Evolutionary conservation across 1,284 basidiomycete species (phyloP).

Genomic region (Lentinula novae-zelandiae): DNA sequence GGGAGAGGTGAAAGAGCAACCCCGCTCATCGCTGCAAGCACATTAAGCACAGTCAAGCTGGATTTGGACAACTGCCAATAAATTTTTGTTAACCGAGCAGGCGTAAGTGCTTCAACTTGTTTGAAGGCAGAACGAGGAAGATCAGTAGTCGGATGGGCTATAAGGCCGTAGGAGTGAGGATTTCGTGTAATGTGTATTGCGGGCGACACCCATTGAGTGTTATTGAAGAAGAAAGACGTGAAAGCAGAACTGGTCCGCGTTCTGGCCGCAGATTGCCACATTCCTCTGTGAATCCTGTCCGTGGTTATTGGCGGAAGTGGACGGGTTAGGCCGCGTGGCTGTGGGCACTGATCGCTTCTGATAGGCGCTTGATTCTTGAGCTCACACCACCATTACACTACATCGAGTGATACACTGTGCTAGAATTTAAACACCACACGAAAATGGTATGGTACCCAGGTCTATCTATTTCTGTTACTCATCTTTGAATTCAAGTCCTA

Average conservation of each 20-base stretch:
- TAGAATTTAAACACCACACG: background rate
- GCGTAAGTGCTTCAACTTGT: constrained; percentile 35
- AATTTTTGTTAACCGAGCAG: constrained; percentile 54
- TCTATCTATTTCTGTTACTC: background rate
- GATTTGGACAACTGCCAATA: constrained; percentile 89
- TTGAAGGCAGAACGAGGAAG: constrained; percentile 27
- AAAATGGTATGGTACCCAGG: background rate
- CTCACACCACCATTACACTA: background rate
- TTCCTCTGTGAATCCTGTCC: background rate
- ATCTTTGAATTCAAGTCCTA: background rate
- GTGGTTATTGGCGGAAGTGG: background rate
- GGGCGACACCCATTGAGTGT: constrained; percentile 38
- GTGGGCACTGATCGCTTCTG: background rate
- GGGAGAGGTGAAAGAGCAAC: constrained; percentile 91
- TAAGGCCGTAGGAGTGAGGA: constrained; percentile 14
- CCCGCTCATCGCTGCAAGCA: constrained; percentile 89
- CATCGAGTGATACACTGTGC: background rate
- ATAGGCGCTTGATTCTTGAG: background rate
- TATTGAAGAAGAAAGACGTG: constrained; percentile 60
- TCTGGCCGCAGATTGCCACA: constrained; percentile 6
- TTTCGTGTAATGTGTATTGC: constrained; percentile 14
- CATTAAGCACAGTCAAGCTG: constrained; percentile 84
- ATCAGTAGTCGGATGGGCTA: constrained; percentile 14
- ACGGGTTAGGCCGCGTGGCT: background rate
- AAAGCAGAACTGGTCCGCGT: constrained; percentile 26